Conservation (phyloP, 2,329 filamentous ascomycete genomes). For the Fusarium scirpi region DNA sequence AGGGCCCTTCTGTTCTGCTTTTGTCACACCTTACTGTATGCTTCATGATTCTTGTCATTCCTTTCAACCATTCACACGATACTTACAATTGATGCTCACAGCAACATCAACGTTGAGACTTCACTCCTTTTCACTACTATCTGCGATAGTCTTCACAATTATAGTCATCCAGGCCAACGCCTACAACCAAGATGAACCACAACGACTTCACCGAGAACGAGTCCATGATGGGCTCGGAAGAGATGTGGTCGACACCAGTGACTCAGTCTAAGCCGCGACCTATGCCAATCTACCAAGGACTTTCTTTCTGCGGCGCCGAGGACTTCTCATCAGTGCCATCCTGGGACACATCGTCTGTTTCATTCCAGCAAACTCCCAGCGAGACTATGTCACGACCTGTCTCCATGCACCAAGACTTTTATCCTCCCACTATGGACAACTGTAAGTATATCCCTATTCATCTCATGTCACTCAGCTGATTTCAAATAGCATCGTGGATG, state of each 20-base stretch:
- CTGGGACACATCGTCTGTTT: conserved; percentile 68
- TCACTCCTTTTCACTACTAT: conserved; percentile 62
- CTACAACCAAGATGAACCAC: conserved; percentile 60
- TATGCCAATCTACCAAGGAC: conserved; percentile 71
- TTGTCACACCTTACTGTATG: conserved; percentile 66
- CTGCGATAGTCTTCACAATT: conserved; percentile 59
- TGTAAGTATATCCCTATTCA: conserved; percentile 55
- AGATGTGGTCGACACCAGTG: conserved; percentile 67
- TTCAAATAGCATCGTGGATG: conserved; percentile 55
- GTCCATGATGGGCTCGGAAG: conserved; percentile 58
- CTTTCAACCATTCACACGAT: conserved; percentile 37
- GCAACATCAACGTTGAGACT: conserved; percentile 56
- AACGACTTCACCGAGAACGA: conserved; percentile 64
- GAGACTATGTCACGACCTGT: conserved; percentile 67
- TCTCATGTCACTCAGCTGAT: conserved; percentile 29
- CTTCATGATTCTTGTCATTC: conserved; percentile 45
- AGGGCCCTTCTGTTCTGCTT: conserved; percentile 56
- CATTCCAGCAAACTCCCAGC: conserved; percentile 63
- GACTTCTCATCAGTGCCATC: conserved; percentile 64
- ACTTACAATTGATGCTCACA: conserved; percentile 44
- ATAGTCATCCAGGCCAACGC: conserved; percentile 57
- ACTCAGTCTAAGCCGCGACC: conserved; percentile 66
- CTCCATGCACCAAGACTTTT: conserved; percentile 70
- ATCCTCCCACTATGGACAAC: conserved; percentile 62
- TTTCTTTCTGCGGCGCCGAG: conserved; percentile 69